Evolutionary conservation across 176 grass and related monocot species (phyloP), one percentile per base, ranked within the genome.

Genomic region (Triticum dicoccoides): DNA sequence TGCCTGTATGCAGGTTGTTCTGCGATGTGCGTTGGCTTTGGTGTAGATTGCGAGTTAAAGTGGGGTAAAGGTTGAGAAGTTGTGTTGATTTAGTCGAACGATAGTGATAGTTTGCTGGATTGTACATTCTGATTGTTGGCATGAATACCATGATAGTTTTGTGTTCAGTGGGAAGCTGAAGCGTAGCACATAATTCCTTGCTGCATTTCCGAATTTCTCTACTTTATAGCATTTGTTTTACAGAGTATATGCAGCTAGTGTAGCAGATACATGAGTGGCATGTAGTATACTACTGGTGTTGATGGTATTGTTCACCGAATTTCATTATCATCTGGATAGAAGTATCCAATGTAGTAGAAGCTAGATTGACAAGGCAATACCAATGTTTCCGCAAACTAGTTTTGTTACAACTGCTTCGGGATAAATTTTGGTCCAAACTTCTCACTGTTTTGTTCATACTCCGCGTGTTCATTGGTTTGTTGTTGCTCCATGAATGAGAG

Each of bases 21-120:
- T 86, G 51, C 62, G 59, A 76, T 84, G 45, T 77, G 69, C 33
- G 61, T 11, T 32, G 3, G 64, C 35, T 81, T 78, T 38, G 63
- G 12, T 54, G 74, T 35, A 75, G 25, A 74, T 74, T 25, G n/a
- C 39, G 3, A 9, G 72, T 49, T 75, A 29, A 29, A 61, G 35
- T 58, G 44, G 66, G 73, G 70, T 91, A 47, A 54, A 83, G 18
- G 62, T 52, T 82, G 11, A 61, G 51, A 32, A 37, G 21, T 23
- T 39, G 6, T 73, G 30, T 9, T 1, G 3, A 70, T 29, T 27
- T 70, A 59, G 12, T 67, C 41, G 11, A 17, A 54, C 15, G 51
- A 54, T 54, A 59, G 3, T 86, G 56, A 51, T 54, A 15, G 41
- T 74, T 6, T 9, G 18, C 23, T 67, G 8, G 24, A 33, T 51